Evolutionary conservation across 805 yeast species (phyloP).

Genomic region (Teunomyces stri): DNA sequence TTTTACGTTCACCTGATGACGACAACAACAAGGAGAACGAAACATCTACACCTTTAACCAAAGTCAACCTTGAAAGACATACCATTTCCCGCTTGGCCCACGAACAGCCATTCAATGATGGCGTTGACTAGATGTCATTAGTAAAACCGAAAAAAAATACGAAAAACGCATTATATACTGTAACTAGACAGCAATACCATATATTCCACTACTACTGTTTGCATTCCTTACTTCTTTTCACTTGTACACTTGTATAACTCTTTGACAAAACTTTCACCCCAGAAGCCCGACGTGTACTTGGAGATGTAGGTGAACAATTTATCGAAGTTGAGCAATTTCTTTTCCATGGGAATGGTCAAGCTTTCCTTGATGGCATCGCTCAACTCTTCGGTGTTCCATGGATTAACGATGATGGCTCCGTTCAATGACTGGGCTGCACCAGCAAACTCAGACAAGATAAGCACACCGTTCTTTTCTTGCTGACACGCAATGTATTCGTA

Average conservation of each 20-base stretch:
- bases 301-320: slow-evolving; percentile 84
- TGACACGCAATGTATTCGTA: slow-evolving; percentile 98
- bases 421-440: slow-evolving; percentile 99
- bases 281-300: slow-evolving; percentile 90
- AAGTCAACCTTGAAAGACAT: slow-evolving; percentile 27
- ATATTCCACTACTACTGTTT: not conserved
- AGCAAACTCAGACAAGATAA: slow-evolving; percentile 90
- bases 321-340: slow-evolving; percentile 72
- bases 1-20: slow-evolving; percentile 6
- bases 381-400: slow-evolving; percentile 97
- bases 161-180: not conserved
- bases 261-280: slow-evolving; percentile 96
- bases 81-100: slow-evolving; percentile 15
- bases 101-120: slow-evolving; percentile 6
- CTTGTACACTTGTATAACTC: slow-evolving; percentile 56
- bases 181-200: not conserved
- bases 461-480: slow-evolving; percentile 75
- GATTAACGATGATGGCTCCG: slow-evolving; percentile 91
- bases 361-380: slow-evolving; percentile 84
- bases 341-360: slow-evolving; percentile 79
- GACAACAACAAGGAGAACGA: slow-evolving; percentile 17
- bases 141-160: not conserved
- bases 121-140: slow-evolving; percentile 7
- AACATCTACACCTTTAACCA: slow-evolving; percentile 23
- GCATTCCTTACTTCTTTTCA: not conserved